These are phyloP conservation scores for Corylus avellana DNA, from an alignment of 306 rosid species.

Conservation along the genomic window DNA sequence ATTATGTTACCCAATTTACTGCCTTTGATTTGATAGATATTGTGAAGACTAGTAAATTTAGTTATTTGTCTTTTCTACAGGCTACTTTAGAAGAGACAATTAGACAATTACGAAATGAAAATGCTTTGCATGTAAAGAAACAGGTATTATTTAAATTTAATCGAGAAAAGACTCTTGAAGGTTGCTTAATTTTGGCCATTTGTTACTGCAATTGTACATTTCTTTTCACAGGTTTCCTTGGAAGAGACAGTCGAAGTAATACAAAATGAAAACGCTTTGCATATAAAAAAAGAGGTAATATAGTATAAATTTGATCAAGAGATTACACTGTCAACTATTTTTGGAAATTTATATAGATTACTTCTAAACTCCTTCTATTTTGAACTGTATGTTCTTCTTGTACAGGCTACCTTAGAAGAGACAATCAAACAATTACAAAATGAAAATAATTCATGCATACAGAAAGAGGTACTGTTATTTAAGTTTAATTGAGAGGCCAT, in stretches of 20 bases:
- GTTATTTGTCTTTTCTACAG: slow-evolving; percentile 33
- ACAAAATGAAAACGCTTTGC: slow-evolving; percentile 48
- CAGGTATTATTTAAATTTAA: slow-evolving; percentile 43
- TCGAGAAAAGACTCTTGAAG: background rate
- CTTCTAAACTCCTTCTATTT: background rate
- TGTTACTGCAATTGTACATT: slow-evolving; percentile 21
- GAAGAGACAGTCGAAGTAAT: slow-evolving; percentile 54
- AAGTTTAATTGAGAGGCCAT: slow-evolving; percentile 11
- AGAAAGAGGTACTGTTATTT: slow-evolving; percentile 48
- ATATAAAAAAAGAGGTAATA: slow-evolving; percentile 44
- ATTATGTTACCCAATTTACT: slow-evolving; percentile 1
- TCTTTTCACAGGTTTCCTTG: slow-evolving; percentile 48
- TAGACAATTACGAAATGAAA: slow-evolving; percentile 43
- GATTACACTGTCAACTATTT: background rate
- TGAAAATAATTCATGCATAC: slow-evolving; percentile 41
- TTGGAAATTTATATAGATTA: background rate
- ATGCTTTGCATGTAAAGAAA: slow-evolving; percentile 39
- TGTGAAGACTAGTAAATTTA: background rate
- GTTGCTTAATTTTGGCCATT: slow-evolving; percentile 11
- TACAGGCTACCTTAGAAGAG: slow-evolving; percentile 51
- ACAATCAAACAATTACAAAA: slow-evolving; percentile 40
- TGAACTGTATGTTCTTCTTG: background rate
- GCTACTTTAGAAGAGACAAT: slow-evolving; percentile 43
- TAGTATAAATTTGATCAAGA: slow-evolving; percentile 22
- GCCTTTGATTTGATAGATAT: background rate